phyloP scores from a whole-genome alignment of 2,329 filamentous ascomycete genomes.

The Ophiosphaerella korrae region DNA sequence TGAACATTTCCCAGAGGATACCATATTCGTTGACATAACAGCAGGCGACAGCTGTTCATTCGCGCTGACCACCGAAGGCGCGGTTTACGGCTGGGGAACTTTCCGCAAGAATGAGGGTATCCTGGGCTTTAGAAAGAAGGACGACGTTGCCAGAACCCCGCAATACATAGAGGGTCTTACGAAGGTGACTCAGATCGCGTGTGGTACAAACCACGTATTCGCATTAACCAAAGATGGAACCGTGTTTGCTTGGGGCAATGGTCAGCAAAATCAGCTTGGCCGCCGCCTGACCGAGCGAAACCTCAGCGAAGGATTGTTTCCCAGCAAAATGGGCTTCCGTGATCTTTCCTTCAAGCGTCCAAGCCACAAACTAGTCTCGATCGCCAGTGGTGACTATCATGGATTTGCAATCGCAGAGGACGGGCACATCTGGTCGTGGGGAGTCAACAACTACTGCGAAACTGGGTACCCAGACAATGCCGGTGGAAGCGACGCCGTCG shows the following conservation, averaged over 20 bases:
- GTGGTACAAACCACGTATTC: slow-evolving; percentile 73
- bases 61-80: slow-evolving; percentile 73
- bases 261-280: slow-evolving; percentile 74
- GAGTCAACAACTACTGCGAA: slow-evolving; percentile 85
- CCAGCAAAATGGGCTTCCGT: slow-evolving; percentile 63
- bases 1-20: slow-evolving; percentile 64
- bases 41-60: slow-evolving; percentile 78
- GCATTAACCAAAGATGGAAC: slow-evolving; percentile 69
- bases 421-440: slow-evolving; percentile 78
- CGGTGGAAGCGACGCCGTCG: slow-evolving; percentile 71
- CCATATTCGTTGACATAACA: slow-evolving; percentile 69
- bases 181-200: slow-evolving; percentile 67
- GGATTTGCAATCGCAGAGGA: slow-evolving; percentile 75
- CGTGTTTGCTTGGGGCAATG: slow-evolving; percentile 73
- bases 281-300: slow-evolving; percentile 66
- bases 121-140: slow-evolving; percentile 64
- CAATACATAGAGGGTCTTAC: slow-evolving; percentile 66
- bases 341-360: slow-evolving; percentile 36
- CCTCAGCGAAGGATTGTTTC: slow-evolving; percentile 59
- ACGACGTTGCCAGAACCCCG: slow-evolving; percentile 48
- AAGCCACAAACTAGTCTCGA: slow-evolving; percentile 62
- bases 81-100: slow-evolving; percentile 83
- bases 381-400: slow-evolving; percentile 78
- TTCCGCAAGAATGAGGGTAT: slow-evolving; percentile 74
- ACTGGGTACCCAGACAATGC: slow-evolving; percentile 69